Conservation (phyloP, 2,329 filamentous ascomycete genomes). For the Lomentospora prolificans region DNA sequence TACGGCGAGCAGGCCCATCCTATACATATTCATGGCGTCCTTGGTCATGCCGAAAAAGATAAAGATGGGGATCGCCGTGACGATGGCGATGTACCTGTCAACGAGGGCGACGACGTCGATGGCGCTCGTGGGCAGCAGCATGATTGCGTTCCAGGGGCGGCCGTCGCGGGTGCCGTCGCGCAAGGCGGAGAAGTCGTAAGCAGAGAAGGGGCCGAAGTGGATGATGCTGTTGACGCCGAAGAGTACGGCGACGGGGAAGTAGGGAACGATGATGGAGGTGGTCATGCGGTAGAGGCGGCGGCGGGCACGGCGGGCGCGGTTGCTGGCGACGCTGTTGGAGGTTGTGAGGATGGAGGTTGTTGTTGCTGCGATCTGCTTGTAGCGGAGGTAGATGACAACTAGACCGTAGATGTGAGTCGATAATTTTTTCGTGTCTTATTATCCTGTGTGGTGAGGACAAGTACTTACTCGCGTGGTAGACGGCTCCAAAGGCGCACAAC, state of each 20-base stretch:
- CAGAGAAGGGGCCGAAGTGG: conserved; percentile 16
- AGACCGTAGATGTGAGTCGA: too few species aligned
- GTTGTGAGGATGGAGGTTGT: conserved; percentile 27
- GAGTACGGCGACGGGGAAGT: conserved; percentile 36
- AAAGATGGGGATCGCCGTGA: conserved; percentile 38
- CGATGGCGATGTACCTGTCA: conserved; percentile 37
- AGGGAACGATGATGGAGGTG: conserved; percentile 39
- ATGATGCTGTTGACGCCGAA: conserved; percentile 31
- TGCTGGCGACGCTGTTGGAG: conserved; percentile 27
- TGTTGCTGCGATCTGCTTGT: conserved; percentile 32
- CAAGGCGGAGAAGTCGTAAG: conserved; percentile 32
- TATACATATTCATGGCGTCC: conserved; percentile 42
- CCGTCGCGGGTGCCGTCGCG: conserved; percentile 19
- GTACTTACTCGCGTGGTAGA: conserved; percentile 33
- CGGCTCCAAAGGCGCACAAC: conserved; percentile 31
- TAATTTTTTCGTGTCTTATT: too few species aligned
- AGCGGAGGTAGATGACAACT: conserved; percentile 40
- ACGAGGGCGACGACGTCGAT: conserved; percentile 31
- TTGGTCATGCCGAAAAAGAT: conserved; percentile 46
- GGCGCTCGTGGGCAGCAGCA: conserved; percentile 31
- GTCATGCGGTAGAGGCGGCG: conserved; percentile 47
- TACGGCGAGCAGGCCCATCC: conserved; percentile 25
- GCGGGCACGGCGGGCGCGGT: conserved; percentile 36
- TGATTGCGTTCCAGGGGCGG: conserved; percentile 34
- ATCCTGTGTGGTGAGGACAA: too few species aligned